phyloP scores from a whole-genome alignment of 257 asterid genomes.

The Lycium barbarum region DNA sequence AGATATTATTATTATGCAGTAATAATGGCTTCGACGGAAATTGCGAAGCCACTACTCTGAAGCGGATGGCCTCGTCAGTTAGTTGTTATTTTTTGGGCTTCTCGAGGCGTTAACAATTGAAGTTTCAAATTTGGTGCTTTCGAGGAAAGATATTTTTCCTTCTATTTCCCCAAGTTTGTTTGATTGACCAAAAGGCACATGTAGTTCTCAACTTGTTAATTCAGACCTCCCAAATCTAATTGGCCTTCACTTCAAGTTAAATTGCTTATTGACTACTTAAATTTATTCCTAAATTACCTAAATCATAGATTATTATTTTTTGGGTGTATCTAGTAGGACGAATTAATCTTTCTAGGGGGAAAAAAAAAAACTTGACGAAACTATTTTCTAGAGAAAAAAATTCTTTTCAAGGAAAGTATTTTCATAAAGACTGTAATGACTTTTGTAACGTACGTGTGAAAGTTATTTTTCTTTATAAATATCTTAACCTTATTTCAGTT shows the following conservation, averaged over 20 bases:
- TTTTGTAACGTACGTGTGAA: no score
- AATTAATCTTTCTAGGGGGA: no score
- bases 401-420: no score
- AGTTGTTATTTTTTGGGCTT: neutral
- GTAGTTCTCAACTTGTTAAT: neutral
- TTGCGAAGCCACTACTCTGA: conserved; percentile 16
- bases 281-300: neutral
- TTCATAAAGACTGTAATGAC: no score
- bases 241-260: neutral
- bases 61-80: neutral
- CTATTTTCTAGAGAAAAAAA: no score
- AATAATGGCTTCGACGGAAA: conserved; percentile 25
- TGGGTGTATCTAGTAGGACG: no score
- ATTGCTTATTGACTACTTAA: neutral
- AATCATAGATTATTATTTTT: no score
- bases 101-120: neutral
- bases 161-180: neutral
- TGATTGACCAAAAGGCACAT: neutral
- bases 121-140: neutral
- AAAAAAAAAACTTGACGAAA: no score
- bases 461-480: no score
- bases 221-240: neutral
- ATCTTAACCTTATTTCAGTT: no score
- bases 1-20: neutral
- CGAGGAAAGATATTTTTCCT: neutral